Evolutionary conservation across 805 yeast species (phyloP).

Genomic region (Myxozyma neglecta): DNA sequence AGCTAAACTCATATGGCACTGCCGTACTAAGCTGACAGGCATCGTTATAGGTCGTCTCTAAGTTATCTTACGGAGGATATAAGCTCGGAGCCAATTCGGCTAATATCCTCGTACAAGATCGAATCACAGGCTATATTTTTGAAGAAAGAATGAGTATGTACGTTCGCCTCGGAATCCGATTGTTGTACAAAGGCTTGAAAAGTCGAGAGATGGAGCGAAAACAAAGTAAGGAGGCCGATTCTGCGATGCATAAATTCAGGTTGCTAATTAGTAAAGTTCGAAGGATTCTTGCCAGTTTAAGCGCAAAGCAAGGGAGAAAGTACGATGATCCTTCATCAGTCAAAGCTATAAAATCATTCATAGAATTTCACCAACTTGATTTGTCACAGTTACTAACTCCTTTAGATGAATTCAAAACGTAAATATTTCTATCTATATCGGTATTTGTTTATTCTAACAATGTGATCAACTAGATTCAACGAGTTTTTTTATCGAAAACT

Average conservation of each 20-base stretch:
- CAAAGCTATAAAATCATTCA: conserved; percentile 69
- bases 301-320: conserved; percentile 79
- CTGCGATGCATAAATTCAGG: not conserved
- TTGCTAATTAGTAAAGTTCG: conserved; percentile 43
- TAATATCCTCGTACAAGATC: conserved; percentile 88
- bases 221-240: conserved; percentile 37
- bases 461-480: conserved; percentile 51
- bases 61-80: conserved; percentile 84
- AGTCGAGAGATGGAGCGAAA: conserved; percentile 56
- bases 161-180: conserved; percentile 81
- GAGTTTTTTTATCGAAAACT: conserved; percentile 84
- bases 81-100: conserved; percentile 88
- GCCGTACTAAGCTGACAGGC: not conserved
- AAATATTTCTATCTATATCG: not conserved
- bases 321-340: conserved; percentile 72
- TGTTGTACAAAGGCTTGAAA: conserved; percentile 72
- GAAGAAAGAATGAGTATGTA: conserved; percentile 92
- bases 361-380: conserved; percentile 79
- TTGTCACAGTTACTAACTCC: conserved; percentile 64
- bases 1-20: not conserved
- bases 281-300: conserved; percentile 59
- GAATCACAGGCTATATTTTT: conserved; percentile 80
- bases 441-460: not conserved
- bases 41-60: conserved; percentile 54
- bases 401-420: conserved; percentile 53